Evolutionary conservation across 2,329 filamentous ascomycete genomes (phyloP), one percentile per base, ranked within the genome.

Genomic region (Cladosporium colombiae): DNA sequence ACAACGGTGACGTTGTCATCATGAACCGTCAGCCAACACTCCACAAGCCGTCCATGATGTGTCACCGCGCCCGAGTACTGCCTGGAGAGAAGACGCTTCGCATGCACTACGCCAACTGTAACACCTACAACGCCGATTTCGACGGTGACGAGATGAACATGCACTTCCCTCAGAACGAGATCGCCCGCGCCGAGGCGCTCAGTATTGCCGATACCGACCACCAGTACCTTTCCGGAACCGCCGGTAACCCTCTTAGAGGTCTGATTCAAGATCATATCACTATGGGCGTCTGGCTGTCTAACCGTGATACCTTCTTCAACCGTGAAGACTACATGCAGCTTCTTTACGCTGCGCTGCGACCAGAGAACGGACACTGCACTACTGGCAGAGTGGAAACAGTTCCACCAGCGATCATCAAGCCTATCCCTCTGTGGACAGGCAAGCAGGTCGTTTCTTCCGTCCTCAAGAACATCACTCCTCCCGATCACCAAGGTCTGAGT

Each of bases 81-180:
- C 91, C 92, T 0, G 93, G 93, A 40, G 96, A 99, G 78, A 96
- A 96, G 81, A 98, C 95, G 0, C 93, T 99, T 76, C 93, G 95
- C 70, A 98, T 99, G 94, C 95, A 99, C 82, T 99, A 99, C 80
- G 94, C 95, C 73, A 99, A 99, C 78, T 98, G 95, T 78, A 99
- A 99, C 75, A 97, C 95, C 0, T 99, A 99, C 84, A 99, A 99
- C 73, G 95, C 95, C 35, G 95, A 99, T 84, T 99, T 99, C 75
- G 96, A 99, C 75, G 95, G 95, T 78, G 95, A 99, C 76, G 95
- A 99, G 79, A 99, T 99, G 95, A 99, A 99, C 78, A 96, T 99
- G 93, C 95, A 99, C 80, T 98, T 99, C 75, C 95, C 95, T 1
- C 95, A 99, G 73, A 98, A 97, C 72, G 96, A 98, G 76, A 84